Percentiles rank a stretch among this genome's conserved stretches.
Conservation (phyloP, 495 filamentous ascomycete genomes). For the Daldinia bambusicola region DNA sequence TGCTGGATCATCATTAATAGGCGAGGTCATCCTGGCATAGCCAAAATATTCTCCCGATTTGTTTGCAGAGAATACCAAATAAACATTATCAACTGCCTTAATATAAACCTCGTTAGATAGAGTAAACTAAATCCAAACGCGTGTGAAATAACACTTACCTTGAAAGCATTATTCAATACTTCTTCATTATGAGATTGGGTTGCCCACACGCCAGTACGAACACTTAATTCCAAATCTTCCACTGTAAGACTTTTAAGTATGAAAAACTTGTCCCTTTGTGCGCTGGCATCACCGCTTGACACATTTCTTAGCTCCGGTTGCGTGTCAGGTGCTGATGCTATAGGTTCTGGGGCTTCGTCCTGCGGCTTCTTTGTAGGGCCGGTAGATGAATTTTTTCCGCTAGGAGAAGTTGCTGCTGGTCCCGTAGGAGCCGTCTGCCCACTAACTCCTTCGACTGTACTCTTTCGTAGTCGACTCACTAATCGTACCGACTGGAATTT, state of each 20-base stretch:
- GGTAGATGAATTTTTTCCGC: slow-evolving; percentile 38
- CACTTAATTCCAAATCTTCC: slow-evolving; percentile 94
- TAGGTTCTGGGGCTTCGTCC: slow-evolving; percentile 29
- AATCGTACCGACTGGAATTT: slow-evolving; percentile 86
- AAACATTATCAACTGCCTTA: slow-evolving; percentile 86
- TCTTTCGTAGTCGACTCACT: slow-evolving; percentile 89
- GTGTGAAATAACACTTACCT: slow-evolving; percentile 64
- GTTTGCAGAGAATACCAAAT: slow-evolving; percentile 95
- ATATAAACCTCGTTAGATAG: slow-evolving; percentile 28
- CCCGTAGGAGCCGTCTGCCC: slow-evolving; percentile 64
- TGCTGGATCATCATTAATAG: slow-evolving; percentile 78
- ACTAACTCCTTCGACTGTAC: slow-evolving; percentile 59
- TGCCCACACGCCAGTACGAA: slow-evolving; percentile 88
- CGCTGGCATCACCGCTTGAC: slow-evolving; percentile 27
- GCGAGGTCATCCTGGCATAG: slow-evolving; percentile 90
- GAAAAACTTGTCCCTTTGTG: slow-evolving; percentile 79
- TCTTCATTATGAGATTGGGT: slow-evolving; percentile 95
- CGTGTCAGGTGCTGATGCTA: slow-evolving; percentile 28
- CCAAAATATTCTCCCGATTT: slow-evolving; percentile 99
- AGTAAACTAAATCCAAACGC: not conserved
- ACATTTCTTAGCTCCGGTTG: slow-evolving; percentile 26
- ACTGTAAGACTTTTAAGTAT: slow-evolving; percentile 94
- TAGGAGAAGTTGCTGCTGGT: slow-evolving; percentile 55
- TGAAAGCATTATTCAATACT: slow-evolving; percentile 82
- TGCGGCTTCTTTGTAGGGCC: slow-evolving; percentile 40